A percentile compares a stretch with the other conserved stretches of the same genome.
These are phyloP conservation scores for Beauveria sp. DNA, from an alignment of 2,329 filamentous ascomycete genomes.

Conservation along the genomic window DNA sequence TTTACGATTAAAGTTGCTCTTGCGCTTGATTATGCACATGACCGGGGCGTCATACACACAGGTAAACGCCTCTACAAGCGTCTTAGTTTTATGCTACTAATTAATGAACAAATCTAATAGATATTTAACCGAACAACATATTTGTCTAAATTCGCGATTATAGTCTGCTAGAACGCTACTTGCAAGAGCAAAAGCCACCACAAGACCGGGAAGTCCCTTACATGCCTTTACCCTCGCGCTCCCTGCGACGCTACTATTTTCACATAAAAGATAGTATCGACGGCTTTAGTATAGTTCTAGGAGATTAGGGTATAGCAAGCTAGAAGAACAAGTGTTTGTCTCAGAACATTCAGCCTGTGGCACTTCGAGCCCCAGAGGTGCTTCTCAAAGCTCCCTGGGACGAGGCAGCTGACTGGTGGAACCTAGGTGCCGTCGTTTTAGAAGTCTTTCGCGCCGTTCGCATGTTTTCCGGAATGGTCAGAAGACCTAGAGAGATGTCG, in stretches of 20 bases:
- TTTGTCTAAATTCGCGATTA: slow-evolving; percentile 17
- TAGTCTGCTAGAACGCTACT: slow-evolving; percentile 13
- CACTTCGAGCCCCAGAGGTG: slow-evolving; percentile 19
- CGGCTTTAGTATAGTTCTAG: slow-evolving; percentile 14
- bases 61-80: slow-evolving; percentile 9
- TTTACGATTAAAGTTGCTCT: slow-evolving; percentile 16
- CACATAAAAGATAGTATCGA: neutral
- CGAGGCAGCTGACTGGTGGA: slow-evolving; percentile 16
- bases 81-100: neutral
- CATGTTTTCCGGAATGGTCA: slow-evolving; percentile 12
- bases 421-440: slow-evolving; percentile 16
- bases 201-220: slow-evolving; percentile 9
- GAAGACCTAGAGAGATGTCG: neutral
- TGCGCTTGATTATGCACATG: slow-evolving; percentile 17
- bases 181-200: slow-evolving; percentile 4
- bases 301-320: slow-evolving; percentile 18
- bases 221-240: slow-evolving; percentile 6
- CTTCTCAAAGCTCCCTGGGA: slow-evolving; percentile 18
- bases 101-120: slow-evolving; percentile 3
- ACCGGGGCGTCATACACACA: slow-evolving; percentile 17
- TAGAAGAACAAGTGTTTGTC: slow-evolving; percentile 16
- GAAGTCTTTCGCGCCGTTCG: slow-evolving; percentile 15
- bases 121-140: slow-evolving; percentile 19
- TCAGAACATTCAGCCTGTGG: slow-evolving; percentile 17
- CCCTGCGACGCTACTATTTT: slow-evolving; percentile 15